phyloP scores from a whole-genome alignment of 257 asterid genomes.

The Echites panduratus region DNA sequence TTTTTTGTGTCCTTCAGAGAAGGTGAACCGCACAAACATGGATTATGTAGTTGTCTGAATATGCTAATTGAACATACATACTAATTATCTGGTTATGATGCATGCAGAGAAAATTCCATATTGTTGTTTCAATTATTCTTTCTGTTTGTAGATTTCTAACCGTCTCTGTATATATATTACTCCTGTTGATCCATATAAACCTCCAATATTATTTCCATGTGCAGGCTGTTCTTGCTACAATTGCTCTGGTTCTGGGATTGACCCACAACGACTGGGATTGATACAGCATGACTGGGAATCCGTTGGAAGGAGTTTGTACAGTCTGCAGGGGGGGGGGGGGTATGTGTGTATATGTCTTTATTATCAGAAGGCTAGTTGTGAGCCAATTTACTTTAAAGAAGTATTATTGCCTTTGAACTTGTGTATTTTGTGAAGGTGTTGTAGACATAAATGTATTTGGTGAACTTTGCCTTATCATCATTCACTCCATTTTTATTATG shows the following conservation, averaged over 20 bases:
- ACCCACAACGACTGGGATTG: too few species aligned
- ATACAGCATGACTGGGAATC: slow-evolving; percentile 32
- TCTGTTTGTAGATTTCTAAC: not conserved
- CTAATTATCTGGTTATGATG: not conserved
- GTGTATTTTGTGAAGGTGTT: not conserved
- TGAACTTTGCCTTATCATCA: not conserved
- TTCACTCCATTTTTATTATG: not conserved
- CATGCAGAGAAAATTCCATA: not conserved
- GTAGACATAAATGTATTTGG: not conserved
- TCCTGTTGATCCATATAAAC: not conserved
- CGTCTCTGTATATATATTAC: not conserved
- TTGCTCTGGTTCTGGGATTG: slow-evolving; percentile 60
- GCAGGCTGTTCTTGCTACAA: slow-evolving; percentile 67
- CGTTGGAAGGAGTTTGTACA: slow-evolving; percentile 6
- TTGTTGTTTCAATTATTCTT: not conserved
- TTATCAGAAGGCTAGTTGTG: not conserved
- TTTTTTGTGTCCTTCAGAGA: too few species aligned
- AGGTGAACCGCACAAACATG: too few species aligned
- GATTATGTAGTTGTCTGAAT: not conserved
- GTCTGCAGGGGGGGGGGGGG: slow-evolving; percentile 6
- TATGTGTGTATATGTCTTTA: not conserved
- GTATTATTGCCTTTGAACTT: not conserved
- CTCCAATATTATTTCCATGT: not conserved
- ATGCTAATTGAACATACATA: not conserved
- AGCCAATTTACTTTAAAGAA: not conserved